phyloP scores from a whole-genome alignment of 352 stramenopile genomes.

The Phytophthora hybrid region DNA sequence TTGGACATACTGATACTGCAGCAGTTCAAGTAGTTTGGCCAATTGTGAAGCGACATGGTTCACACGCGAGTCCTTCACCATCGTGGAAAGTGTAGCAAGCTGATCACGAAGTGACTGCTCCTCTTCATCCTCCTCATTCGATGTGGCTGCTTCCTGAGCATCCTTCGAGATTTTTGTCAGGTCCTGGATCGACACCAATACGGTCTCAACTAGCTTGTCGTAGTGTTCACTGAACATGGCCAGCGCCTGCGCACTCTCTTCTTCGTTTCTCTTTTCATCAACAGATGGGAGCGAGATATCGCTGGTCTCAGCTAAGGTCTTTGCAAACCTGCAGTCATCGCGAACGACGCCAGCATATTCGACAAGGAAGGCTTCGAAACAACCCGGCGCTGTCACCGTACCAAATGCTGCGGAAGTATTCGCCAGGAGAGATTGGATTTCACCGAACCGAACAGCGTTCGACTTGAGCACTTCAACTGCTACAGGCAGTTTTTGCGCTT shows the following conservation, averaged over 20 bases:
- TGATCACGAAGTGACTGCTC: conserved; percentile 58
- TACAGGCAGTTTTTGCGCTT: conserved; percentile 35
- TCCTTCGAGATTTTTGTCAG: conserved; percentile 67
- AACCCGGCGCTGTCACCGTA: conserved; percentile 38
- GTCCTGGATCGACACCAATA: conserved; percentile 85
- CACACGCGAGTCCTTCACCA: conserved; percentile 77
- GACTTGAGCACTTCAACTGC: conserved; percentile 37
- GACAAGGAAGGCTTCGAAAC: conserved; percentile 44
- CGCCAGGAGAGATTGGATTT: conserved; percentile 41
- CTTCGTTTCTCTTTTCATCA: conserved; percentile 13
- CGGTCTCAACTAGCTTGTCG: conserved; percentile 77
- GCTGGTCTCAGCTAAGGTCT: conserved; percentile 28
- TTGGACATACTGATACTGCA: conserved; percentile 61
- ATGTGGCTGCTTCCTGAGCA: neutral
- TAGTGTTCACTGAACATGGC: conserved; percentile 59
- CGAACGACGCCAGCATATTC: conserved; percentile 38
- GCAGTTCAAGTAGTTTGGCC: conserved; percentile 46
- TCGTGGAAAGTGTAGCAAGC: conserved; percentile 51
- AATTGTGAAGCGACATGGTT: conserved; percentile 77
- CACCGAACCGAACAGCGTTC: conserved; percentile 46
- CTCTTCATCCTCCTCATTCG: conserved; percentile 22
- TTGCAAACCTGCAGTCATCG: conserved; percentile 51
- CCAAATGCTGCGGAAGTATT: conserved; percentile 42
- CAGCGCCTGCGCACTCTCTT: conserved; percentile 41
- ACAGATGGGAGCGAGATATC: neutral